Evolutionary conservation across 108 stramenopile genomes (phyloP).

Genomic region (Pelagomonas calceolata): DNA sequence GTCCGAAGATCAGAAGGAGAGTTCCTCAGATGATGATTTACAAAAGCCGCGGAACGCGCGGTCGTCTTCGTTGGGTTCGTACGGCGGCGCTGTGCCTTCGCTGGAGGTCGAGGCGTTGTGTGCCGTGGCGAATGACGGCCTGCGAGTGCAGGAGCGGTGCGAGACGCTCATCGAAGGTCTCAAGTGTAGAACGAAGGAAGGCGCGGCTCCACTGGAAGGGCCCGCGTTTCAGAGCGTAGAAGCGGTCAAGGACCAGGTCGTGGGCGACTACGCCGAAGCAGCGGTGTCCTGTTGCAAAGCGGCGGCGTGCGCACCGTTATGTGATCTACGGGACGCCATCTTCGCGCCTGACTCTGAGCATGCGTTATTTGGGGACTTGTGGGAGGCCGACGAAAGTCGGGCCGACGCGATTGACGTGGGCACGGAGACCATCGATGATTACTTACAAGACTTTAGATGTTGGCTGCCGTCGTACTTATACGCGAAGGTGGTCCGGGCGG

Average conservation of each 20-base stretch:
- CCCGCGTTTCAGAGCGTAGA: neutral
- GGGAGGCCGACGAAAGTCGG: neutral
- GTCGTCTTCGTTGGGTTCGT: neutral
- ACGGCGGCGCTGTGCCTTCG: neutral
- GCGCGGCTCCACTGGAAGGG: neutral
- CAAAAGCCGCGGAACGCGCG: neutral
- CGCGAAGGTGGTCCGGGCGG: neutral
- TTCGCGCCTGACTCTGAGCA: neutral
- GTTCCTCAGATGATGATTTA: neutral
- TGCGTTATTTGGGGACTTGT: neutral
- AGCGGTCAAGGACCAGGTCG: neutral
- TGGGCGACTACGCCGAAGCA: neutral
- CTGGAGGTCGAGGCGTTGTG: neutral
- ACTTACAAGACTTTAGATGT: neutral
- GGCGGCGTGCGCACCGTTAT: neutral
- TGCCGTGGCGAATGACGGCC: neutral
- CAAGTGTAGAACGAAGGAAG: too few species aligned
- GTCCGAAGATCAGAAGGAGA: neutral
- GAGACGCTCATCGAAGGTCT: neutral
- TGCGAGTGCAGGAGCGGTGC: neutral
- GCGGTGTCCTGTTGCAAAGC: neutral
- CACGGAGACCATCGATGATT: neutral
- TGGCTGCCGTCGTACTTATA: neutral
- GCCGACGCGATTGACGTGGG: neutral
- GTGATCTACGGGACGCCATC: neutral